Percentiles rank a stretch among this genome's conserved stretches.
These are phyloP conservation scores for Melampsora abietis-canadensis DNA, from an alignment of 1,284 basidiomycete species.

Conservation along the genomic window DNA sequence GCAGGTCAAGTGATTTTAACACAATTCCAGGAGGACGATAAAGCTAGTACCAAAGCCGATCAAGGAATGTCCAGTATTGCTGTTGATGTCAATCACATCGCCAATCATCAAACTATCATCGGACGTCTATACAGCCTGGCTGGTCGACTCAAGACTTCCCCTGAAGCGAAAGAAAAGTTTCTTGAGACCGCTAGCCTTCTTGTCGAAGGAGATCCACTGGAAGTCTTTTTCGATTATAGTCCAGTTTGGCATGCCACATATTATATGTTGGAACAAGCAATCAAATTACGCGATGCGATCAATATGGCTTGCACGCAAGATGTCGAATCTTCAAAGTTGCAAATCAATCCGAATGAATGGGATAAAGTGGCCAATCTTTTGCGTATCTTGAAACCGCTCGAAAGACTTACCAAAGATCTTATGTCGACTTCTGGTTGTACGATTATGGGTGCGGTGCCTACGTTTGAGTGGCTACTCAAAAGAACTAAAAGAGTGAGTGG, in stretches of 20 bases:
- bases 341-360: not conserved
- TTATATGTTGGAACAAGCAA: not conserved
- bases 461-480: not conserved
- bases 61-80: not conserved
- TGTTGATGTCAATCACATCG: not conserved
- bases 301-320: constrained; percentile 1
- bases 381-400: not conserved
- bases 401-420: constrained; percentile 7
- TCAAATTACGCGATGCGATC: not conserved
- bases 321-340: not conserved
- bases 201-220: not conserved
- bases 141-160: not conserved
- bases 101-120: not conserved
- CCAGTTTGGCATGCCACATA: not conserved
- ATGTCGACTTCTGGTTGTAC: constrained; percentile 1
- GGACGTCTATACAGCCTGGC: not conserved
- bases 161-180: constrained; percentile 7
- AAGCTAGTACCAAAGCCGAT: not conserved
- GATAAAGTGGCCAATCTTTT: not conserved
- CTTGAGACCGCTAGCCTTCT: constrained; percentile 6
- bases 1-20: not conserved
- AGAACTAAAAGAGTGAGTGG: constrained; percentile 2
- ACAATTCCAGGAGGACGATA: constrained; percentile 8
- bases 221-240: constrained; percentile 5
- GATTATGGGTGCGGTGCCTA: not conserved